These are phyloP conservation scores for Trichoderma harzianum DNA, from an alignment of 2,329 filamentous ascomycete genomes.

Conservation along the genomic window DNA sequence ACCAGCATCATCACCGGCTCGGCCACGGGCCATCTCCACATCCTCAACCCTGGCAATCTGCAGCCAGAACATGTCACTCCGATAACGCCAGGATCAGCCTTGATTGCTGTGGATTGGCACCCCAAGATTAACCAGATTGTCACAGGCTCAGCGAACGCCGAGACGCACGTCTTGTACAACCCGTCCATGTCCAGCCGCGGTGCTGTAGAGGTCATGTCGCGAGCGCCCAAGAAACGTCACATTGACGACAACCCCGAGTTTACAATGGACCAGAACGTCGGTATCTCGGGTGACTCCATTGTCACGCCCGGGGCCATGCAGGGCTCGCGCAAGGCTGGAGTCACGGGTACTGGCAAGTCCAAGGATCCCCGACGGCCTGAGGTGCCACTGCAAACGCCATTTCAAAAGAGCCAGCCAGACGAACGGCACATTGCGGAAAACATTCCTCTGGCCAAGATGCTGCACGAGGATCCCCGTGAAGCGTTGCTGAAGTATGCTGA, in stretches of 20 bases:
- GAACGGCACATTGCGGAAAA: conserved; percentile 83
- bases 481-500: conserved; percentile 93
- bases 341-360: conserved; percentile 74
- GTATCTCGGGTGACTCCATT: conserved; percentile 80
- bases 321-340: conserved; percentile 57
- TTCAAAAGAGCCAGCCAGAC: conserved; percentile 85
- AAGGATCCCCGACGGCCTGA: conserved; percentile 81
- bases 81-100: conserved; percentile 77
- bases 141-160: conserved; percentile 86
- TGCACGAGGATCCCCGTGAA: conserved; percentile 93
- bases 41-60: conserved; percentile 89
- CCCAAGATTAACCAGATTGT: conserved; percentile 93
- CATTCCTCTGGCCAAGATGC: conserved; percentile 86
- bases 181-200: conserved; percentile 78
- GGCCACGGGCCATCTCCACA: conserved; percentile 78
- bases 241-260: conserved; percentile 88
- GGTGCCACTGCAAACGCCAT: conserved; percentile 79
- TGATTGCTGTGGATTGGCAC: conserved; percentile 89
- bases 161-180: conserved; percentile 87
- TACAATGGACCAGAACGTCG: conserved; percentile 78
- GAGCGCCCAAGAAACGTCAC: conserved; percentile 90
- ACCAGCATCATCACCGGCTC: conserved; percentile 88
- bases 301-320: conserved; percentile 62
- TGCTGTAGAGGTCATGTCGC: conserved; percentile 85
- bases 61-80: conserved; percentile 80